phyloP scores from a whole-genome alignment of 768 basidiomycete genomes.

The Symmetrospora coprosmae region DNA sequence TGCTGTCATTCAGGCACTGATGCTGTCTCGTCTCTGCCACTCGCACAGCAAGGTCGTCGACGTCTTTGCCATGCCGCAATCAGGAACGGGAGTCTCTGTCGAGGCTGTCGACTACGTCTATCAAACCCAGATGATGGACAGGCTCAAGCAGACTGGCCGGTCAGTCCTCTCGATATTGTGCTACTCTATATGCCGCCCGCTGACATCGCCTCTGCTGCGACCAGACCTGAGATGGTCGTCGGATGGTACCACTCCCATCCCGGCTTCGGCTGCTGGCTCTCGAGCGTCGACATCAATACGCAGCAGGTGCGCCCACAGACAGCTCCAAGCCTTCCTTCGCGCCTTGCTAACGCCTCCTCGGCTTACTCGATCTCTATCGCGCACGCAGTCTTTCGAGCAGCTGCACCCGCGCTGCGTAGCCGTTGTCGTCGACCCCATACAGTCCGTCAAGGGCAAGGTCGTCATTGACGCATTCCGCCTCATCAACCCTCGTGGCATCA shows the following conservation, averaged over 20 bases:
- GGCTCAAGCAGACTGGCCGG: slow-evolving; percentile 98
- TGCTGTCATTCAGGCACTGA: too few relatives aligned
- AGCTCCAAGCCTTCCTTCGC: not conserved
- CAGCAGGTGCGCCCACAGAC: slow-evolving; percentile 82
- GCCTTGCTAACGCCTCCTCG: not conserved
- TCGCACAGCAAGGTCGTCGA: slow-evolving; percentile 40
- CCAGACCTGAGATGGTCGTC: slow-evolving; percentile 89
- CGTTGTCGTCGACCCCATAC: slow-evolving; percentile 95
- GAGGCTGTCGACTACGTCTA: slow-evolving; percentile 93
- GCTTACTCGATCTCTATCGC: not conserved
- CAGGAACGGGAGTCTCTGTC: slow-evolving; percentile 85
- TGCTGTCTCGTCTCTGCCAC: slow-evolving; percentile 40
- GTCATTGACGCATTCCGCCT: slow-evolving; percentile 98
- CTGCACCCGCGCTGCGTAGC: slow-evolving; percentile 86
- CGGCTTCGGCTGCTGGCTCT: slow-evolving; percentile 98
- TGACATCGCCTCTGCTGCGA: slow-evolving; percentile 13
- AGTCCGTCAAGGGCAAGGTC: slow-evolving; percentile 91
- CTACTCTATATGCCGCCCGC: not conserved
- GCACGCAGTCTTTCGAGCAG: slow-evolving; percentile 75
- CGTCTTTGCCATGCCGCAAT: slow-evolving; percentile 96
- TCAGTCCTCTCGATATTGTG: slow-evolving; percentile 38
- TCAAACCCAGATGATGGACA: slow-evolving; percentile 93
- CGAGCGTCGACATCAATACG: slow-evolving; percentile 96
- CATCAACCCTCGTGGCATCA: slow-evolving; percentile 74
- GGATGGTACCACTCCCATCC: slow-evolving; percentile 99